These are phyloP conservation scores for Buxus sempervirens DNA, from an alignment of 164 flowering plant genomes.

Conservation along the genomic window DNA sequence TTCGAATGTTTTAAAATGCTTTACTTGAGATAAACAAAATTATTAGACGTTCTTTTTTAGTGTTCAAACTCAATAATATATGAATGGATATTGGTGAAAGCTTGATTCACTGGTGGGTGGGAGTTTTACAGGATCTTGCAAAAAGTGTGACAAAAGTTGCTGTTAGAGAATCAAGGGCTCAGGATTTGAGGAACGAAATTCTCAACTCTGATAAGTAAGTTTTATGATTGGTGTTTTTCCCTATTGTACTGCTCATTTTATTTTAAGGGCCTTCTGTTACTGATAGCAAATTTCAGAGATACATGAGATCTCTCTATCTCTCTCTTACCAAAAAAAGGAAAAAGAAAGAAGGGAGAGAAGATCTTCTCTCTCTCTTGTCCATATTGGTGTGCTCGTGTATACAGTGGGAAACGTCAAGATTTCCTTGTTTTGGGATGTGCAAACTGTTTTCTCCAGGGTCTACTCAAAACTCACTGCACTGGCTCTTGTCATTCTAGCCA, in stretches of 20 bases:
- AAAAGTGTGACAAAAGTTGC: conserved; percentile 86
- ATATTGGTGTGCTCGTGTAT: too few species aligned
- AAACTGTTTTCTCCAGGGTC: too few species aligned
- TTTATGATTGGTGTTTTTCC: not conserved
- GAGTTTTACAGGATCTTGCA: conserved; percentile 61
- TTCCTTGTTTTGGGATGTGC: too few species aligned
- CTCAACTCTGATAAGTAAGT: conserved; percentile 94
- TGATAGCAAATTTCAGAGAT: not conserved
- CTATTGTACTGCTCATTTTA: not conserved
- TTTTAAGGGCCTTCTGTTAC: not conserved
- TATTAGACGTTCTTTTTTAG: too few species aligned
- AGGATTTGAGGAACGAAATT: conserved; percentile 93
- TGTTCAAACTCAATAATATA: not conserved
- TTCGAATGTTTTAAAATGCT: too few species aligned
- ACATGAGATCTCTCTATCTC: not conserved
- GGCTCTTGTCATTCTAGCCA: too few species aligned
- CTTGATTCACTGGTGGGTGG: not conserved
- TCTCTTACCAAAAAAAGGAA: not conserved
- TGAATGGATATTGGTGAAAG: not conserved
- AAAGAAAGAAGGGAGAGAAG: too few species aligned
- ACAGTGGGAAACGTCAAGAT: too few species aligned
- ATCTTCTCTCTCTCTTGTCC: too few species aligned
- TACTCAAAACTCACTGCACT: too few species aligned
- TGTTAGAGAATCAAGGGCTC: conserved; percentile 85
- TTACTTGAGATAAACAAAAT: not conserved